Conservation (phyloP, 2,329 filamentous ascomycete genomes). For the Pseudocercospora vitis region DNA sequence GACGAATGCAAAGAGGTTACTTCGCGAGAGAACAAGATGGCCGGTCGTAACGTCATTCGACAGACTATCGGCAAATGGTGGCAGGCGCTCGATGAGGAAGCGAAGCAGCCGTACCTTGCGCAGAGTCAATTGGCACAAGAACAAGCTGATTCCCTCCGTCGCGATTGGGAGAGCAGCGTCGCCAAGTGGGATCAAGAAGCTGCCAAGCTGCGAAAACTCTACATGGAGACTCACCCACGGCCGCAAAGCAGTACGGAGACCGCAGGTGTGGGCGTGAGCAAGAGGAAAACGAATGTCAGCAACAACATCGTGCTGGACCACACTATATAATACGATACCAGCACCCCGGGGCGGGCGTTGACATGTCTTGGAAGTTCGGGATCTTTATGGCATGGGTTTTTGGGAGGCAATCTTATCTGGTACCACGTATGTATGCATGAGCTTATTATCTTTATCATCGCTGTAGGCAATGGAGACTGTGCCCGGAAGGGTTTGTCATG, state of each 20-base stretch:
- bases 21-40: constrained; percentile 64
- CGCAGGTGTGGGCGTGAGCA: constrained; percentile 29
- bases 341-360: background rate
- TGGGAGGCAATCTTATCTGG: background rate
- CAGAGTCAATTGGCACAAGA: constrained; percentile 70
- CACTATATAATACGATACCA: background rate
- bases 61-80: constrained; percentile 86
- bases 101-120: constrained; percentile 75
- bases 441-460: background rate
- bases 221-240: constrained; percentile 35
- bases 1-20: constrained; percentile 59
- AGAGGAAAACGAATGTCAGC: constrained; percentile 37
- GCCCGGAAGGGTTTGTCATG: no score
- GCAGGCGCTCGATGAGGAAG: constrained; percentile 70
- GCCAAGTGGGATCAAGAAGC: constrained; percentile 72
- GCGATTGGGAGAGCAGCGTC: constrained; percentile 61
- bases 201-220: constrained; percentile 47
- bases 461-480: background rate
- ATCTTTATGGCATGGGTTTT: background rate
- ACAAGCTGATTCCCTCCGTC: constrained; percentile 59
- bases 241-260: constrained; percentile 15
- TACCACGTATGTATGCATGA: background rate
- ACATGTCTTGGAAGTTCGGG: background rate
- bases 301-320: constrained; percentile 35
- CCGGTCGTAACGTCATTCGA: constrained; percentile 70